Percentiles rank a stretch among this genome's conserved stretches.
phyloP scores from a whole-genome alignment of 2,329 filamentous ascomycete species.

The Sordariomycetes sp. region DNA sequence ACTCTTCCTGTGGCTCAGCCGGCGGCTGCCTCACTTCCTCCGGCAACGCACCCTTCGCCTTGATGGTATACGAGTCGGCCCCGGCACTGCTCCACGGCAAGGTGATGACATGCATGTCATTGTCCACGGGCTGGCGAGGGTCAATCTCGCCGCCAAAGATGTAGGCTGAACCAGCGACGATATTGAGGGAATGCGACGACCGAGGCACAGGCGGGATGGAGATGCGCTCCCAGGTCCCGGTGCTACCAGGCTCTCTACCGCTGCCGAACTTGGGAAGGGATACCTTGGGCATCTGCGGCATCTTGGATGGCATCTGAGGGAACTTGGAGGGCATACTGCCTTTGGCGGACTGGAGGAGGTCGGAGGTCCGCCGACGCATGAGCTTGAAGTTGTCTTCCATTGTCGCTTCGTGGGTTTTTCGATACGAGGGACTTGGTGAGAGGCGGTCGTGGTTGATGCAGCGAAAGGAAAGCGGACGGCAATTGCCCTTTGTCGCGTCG shows the following conservation, averaged over 20 bases:
- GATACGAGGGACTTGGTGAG: not conserved
- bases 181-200: constrained; percentile 65
- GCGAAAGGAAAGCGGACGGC: no score
- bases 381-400: constrained; percentile 43
- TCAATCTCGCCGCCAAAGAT: constrained; percentile 71
- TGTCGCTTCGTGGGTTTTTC: not conserved
- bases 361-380: constrained; percentile 46
- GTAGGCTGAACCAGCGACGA: constrained; percentile 45
- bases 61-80: constrained; percentile 51
- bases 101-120: constrained; percentile 58
- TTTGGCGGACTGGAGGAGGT: constrained; percentile 40
- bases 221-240: constrained; percentile 53
- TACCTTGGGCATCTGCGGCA: constrained; percentile 13
- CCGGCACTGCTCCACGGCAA: constrained; percentile 48
- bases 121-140: constrained; percentile 60
- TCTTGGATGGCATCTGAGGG: constrained; percentile 10
- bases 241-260: constrained; percentile 26
- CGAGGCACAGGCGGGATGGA: constrained; percentile 49
- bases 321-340: constrained; percentile 32
- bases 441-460: not conserved
- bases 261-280: constrained; percentile 6
- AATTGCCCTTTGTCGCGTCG: no score
- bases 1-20: constrained; percentile 3
- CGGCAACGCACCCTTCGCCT: constrained; percentile 33
- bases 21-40: constrained; percentile 6